Conservation (phyloP, 2,329 filamentous ascomycete genomes). For the Colletotrichum lentis region DNA sequence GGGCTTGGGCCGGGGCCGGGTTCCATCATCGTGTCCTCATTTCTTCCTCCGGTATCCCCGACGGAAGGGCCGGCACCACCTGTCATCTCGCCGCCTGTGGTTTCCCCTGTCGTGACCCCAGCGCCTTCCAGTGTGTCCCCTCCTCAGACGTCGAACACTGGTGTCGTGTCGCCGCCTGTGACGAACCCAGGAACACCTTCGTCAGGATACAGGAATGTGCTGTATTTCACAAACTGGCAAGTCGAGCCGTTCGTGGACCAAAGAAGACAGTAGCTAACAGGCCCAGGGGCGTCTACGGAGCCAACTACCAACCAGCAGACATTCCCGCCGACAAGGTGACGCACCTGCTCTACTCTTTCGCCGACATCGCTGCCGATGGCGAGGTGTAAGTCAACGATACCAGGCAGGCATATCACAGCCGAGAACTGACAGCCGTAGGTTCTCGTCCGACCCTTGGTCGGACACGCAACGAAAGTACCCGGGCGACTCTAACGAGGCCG, state of each 20-base stretch:
- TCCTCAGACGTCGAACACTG: neutral
- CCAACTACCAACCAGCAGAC: constrained; percentile 69
- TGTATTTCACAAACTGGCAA: constrained; percentile 66
- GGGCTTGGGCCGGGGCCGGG: constrained; percentile 4
- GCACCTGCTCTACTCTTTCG: constrained; percentile 73
- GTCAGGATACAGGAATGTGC: constrained; percentile 48
- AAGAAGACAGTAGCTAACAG: constrained; percentile 5
- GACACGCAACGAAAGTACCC: constrained; percentile 75
- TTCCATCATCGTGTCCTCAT: neutral
- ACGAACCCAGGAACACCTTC: constrained; percentile 1
- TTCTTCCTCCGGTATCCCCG: constrained; percentile 1
- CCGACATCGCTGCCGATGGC: constrained; percentile 56
- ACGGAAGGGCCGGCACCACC: neutral
- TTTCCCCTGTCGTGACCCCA: neutral
- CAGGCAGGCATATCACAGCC: neutral
- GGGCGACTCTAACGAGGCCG: constrained; percentile 66
- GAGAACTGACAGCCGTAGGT: constrained; percentile 42
- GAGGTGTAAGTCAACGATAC: constrained; percentile 52
- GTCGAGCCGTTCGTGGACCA: constrained; percentile 25
- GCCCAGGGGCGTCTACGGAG: constrained; percentile 51
- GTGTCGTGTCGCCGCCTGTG: neutral
- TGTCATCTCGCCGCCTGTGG: neutral
- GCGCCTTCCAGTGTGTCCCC: neutral
- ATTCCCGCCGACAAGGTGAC: constrained; percentile 75
- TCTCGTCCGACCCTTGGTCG: constrained; percentile 68